Percentiles rank a stretch among this genome's conserved stretches.
Evolutionary conservation across 2,329 filamentous ascomycete genomes (phyloP).

Genomic region (Fusarium subtropicale): DNA sequence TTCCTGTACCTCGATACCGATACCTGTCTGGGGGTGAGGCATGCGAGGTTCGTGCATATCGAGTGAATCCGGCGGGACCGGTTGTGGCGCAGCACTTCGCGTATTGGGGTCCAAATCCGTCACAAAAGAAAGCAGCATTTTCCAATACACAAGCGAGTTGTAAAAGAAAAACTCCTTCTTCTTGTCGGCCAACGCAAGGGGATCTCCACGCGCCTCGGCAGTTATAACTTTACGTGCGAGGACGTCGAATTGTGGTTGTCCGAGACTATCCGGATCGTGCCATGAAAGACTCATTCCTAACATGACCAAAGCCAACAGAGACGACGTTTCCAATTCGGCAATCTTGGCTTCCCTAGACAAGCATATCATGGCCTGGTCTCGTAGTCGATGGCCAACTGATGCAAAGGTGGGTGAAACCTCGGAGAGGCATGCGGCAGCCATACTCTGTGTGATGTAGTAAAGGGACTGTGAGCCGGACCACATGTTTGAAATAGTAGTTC

Average conservation of each 20-base stretch:
- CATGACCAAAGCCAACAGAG: conserved; percentile 67
- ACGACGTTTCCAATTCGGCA: conserved; percentile 61
- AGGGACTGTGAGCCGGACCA: conserved; percentile 70
- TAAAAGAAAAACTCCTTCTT: conserved; percentile 46
- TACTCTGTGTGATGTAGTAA: conserved; percentile 71
- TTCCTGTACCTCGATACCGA: conserved; percentile 42
- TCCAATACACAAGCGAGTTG: conserved; percentile 46
- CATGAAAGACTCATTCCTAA: conserved; percentile 70
- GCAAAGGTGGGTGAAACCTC: conserved; percentile 61
- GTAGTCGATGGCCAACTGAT: conserved; percentile 59
- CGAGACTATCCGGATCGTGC: conserved; percentile 68
- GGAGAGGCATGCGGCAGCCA: conserved; percentile 70
- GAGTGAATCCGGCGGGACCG: conserved; percentile 16
- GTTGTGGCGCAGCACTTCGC: conserved; percentile 17
- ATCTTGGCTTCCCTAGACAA: conserved; percentile 63
- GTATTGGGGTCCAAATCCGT: conserved; percentile 32
- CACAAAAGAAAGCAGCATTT: conserved; percentile 46
- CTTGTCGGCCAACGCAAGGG: conserved; percentile 30
- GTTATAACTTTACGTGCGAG: conserved; percentile 32
- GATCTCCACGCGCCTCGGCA: conserved; percentile 11
- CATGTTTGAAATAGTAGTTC: conserved; percentile 66
- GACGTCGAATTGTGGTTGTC: conserved; percentile 46
- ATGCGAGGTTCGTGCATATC: conserved; percentile 35
- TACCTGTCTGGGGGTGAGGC: conserved; percentile 47
- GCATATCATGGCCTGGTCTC: conserved; percentile 63